Base-by-base conservation (phyloP, 805 yeast genomes). In the Metschnikowia lunata region DNA sequence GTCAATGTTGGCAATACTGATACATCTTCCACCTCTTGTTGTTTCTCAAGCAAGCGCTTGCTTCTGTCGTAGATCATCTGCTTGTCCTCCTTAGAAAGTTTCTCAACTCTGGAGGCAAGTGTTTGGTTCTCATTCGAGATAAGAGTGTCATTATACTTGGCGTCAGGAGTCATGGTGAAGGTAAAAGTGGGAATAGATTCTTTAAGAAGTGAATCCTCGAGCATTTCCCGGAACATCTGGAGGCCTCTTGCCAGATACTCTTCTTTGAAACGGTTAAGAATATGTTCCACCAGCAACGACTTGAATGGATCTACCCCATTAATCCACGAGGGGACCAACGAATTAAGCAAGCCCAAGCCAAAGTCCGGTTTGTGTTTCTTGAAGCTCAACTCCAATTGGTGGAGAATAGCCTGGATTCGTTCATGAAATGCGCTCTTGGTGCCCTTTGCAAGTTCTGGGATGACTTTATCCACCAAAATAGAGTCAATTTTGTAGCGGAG, bases 361-460 rank as follows among this genome's bases (percentile, higher is more conserved):
- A 88, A 93, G 48, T 87, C 86, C 0, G 98, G 83, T 54, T 84
- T 89, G 50, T 89, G 95, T 53, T 88, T 90, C 55, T 88, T 88
- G 60, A 88, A 83, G 30, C 80, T 66, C 28, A 93, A 66, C 61
- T 93, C 99, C 30, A 89, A 66, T 61, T 90, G 98, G 62, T 89
- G 95, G 32, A 93, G 72, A 39, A 91, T 78, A 0, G 96, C 98
- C 43, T 85, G 83, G n/a, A 93, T 76, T 55, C 88, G 55, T 26
- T 62, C 64, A 33, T 60, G 55, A 50, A 56, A 68, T 9, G 52
- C 45, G 32, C 59, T 47, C 15, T 57, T 46, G 5, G 52, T 50
- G n/a, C 58, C 48, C 15, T 43, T 45, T 15, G 43, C 43, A 29
- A 69, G 56, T 33, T 66, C 69, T 1, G 67, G 69, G 6, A 69